Conservation (phyloP, 768 basidiomycete genomes). For the Gymnopilus junonius region DNA sequence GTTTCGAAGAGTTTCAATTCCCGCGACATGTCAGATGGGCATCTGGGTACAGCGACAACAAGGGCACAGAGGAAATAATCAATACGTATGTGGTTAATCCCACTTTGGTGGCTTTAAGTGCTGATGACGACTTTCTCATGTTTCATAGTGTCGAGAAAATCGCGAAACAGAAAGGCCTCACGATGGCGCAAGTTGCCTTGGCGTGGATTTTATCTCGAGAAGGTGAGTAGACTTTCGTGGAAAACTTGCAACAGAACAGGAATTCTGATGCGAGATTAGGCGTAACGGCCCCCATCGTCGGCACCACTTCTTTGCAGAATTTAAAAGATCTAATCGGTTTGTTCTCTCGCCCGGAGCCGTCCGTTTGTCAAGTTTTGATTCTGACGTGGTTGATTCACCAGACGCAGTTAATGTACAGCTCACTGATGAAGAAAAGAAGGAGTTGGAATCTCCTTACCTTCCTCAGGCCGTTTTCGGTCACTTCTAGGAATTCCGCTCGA, state of each 20-base stretch:
- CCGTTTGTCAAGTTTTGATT: not conserved
- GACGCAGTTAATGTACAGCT: slow-evolving; percentile 30
- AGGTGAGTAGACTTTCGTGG: slow-evolving; percentile 22
- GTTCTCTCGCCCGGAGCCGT: not conserved
- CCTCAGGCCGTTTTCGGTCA: slow-evolving; percentile 28
- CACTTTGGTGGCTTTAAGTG: not conserved
- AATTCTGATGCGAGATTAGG: slow-evolving; percentile 19
- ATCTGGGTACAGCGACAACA: slow-evolving; percentile 25
- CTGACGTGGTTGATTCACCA: slow-evolving; percentile 1
- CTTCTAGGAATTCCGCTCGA: slow-evolving; percentile 9
- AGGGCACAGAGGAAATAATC: slow-evolving; percentile 38
- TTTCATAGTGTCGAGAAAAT: slow-evolving; percentile 53
- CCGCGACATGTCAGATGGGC: slow-evolving; percentile 18
- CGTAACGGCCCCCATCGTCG: slow-evolving; percentile 64
- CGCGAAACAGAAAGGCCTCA: slow-evolving; percentile 51
- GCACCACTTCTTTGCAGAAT: slow-evolving; percentile 54
- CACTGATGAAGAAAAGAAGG: slow-evolving; percentile 30
- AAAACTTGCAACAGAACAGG: not conserved
- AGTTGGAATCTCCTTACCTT: slow-evolving; percentile 29
- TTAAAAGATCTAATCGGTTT: slow-evolving; percentile 54
- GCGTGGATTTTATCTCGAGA: slow-evolving; percentile 55
- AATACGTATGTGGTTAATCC: slow-evolving; percentile 35
- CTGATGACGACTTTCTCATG: not conserved
- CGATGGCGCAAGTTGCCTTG: slow-evolving; percentile 62
- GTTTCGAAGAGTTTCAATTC: not conserved